phyloP scores from a whole-genome alignment of 768 basidiomycete species.

The Tulasnella sp. region DNA sequence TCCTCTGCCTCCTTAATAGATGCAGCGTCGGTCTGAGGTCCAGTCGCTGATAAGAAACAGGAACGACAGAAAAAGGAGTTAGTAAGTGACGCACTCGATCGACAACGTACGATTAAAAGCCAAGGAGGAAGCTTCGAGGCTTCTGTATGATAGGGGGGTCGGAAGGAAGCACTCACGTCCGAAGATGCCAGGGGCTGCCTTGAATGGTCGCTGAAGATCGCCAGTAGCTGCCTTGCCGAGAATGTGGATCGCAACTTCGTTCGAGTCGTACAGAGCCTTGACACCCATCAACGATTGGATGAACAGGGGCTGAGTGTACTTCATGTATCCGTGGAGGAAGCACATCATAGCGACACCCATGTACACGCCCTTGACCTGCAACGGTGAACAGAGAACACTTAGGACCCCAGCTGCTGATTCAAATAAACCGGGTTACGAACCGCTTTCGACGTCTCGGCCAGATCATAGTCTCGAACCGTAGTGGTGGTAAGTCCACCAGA shows the following conservation, averaged over 20 bases:
- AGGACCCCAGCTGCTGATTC: neutral
- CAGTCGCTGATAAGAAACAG: constrained; percentile 38
- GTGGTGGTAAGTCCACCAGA: constrained; percentile 76
- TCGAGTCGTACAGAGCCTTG: constrained; percentile 83
- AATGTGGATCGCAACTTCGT: constrained; percentile 73
- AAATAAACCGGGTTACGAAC: constrained; percentile 39
- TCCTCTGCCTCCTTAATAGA: constrained; percentile 86
- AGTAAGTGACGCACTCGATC: neutral
- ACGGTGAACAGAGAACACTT: neutral
- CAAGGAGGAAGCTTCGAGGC: neutral
- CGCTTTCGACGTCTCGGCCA: constrained; percentile 70
- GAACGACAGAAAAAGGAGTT: neutral
- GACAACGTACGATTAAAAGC: neutral
- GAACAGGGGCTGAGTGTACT: constrained; percentile 94
- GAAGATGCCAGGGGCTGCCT: constrained; percentile 58
- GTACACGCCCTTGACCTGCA: constrained; percentile 40
- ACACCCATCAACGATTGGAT: constrained; percentile 93
- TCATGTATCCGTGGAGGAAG: constrained; percentile 89
- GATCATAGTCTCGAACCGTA: constrained; percentile 89
- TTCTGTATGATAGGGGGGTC: neutral
- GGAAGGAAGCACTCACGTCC: constrained; percentile 44
- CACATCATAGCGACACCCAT: constrained; percentile 80
- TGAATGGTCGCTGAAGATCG: constrained; percentile 87
- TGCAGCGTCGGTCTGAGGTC: constrained; percentile 79
- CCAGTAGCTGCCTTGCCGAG: constrained; percentile 73